Conservation (phyloP, 768 basidiomycete genomes). For the Daedaleopsis nitida region DNA sequence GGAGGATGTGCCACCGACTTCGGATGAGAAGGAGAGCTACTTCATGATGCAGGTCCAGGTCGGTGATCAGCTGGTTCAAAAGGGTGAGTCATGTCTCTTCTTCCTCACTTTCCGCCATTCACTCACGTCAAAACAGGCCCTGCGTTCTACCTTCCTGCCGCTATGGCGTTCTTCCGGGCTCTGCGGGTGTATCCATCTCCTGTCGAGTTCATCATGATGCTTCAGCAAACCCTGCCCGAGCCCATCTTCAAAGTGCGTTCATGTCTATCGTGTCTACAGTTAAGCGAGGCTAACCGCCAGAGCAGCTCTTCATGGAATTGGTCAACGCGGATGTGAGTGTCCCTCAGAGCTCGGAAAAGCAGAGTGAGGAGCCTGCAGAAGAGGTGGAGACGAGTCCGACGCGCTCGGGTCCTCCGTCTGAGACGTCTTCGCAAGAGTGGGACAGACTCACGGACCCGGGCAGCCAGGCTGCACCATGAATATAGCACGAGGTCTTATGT, state of each 20-base stretch:
- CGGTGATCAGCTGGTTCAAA: conserved; percentile 80
- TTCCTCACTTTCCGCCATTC: neutral
- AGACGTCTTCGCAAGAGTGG: conserved; percentile 90
- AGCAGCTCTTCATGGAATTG: conserved; percentile 76
- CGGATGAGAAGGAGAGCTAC: conserved; percentile 82
- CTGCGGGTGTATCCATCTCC: conserved; percentile 94
- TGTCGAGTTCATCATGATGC: conserved; percentile 92
- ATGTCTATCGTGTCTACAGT: conserved; percentile 6
- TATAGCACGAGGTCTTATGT: conserved; percentile 14
- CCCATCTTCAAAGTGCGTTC: conserved; percentile 71
- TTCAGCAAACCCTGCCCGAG: conserved; percentile 86
- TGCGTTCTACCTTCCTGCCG: conserved; percentile 74
- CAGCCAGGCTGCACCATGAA: conserved; percentile 48
- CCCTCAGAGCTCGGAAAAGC: conserved; percentile 41
- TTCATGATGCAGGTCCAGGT: conserved; percentile 89
- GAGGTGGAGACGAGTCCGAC: conserved; percentile 64
- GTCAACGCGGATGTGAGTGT: conserved; percentile 88
- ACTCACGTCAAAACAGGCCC: conserved; percentile 56
- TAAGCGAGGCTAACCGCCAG: neutral
- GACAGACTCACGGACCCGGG: conserved; percentile 83
- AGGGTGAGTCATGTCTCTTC: conserved; percentile 53
- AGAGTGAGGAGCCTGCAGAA: conserved; percentile 37
- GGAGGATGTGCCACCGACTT: conserved; percentile 67
- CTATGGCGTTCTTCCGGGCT: conserved; percentile 90
- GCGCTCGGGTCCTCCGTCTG: conserved; percentile 73